Evolutionary conservation across 495 filamentous ascomycete genomes (phyloP).

Genomic region (Xylaria sp.): DNA sequence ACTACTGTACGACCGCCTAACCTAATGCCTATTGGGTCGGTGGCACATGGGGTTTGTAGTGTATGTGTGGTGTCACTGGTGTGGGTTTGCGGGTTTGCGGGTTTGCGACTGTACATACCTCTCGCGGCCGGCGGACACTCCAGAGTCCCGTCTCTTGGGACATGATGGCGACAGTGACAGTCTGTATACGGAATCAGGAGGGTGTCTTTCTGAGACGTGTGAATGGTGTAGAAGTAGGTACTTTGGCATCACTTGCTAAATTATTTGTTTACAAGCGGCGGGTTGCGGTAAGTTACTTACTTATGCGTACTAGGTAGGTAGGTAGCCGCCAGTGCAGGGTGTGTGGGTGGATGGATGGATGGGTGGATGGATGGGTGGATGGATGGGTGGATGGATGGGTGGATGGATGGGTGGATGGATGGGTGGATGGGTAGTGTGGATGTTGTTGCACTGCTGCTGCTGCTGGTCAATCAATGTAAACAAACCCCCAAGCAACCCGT

Average conservation of each 20-base stretch:
- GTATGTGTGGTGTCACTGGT: too few relatives aligned
- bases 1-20: too few relatives aligned
- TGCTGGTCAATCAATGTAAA: constrained; percentile 21
- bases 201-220: background rate
- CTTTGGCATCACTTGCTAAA: background rate
- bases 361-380: background rate
- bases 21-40: constrained; percentile 26
- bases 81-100: constrained; percentile 25
- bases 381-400: background rate
- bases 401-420: background rate
- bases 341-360: background rate
- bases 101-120: constrained; percentile 59
- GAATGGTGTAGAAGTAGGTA: too few relatives aligned
- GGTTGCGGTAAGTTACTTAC: background rate
- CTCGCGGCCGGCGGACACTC: constrained; percentile 75
- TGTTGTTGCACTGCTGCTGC: background rate
- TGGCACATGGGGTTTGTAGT: too few relatives aligned
- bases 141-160: constrained; percentile 78
- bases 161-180: constrained; percentile 54
- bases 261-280: background rate
- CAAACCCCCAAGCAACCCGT: background rate
- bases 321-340: background rate
- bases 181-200: constrained; percentile 6
- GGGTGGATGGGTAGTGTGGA: too few relatives aligned
- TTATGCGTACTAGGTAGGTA: too few relatives aligned